phyloP scores from a whole-genome alignment of 2,329 filamentous ascomycete species.

The Penicillium sp. region DNA sequence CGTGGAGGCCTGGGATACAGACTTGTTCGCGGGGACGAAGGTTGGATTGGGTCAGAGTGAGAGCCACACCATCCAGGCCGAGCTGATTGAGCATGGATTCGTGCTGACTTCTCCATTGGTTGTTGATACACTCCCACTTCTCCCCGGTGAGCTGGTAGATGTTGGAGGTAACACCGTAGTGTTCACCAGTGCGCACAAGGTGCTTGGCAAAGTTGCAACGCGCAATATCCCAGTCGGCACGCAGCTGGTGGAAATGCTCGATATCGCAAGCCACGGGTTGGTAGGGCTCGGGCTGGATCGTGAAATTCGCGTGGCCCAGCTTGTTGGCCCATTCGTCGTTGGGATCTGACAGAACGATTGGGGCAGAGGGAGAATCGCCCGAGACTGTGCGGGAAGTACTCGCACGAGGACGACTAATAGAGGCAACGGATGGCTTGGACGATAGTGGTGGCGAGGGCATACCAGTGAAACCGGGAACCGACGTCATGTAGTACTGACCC shows the following conservation, averaged over 20 bases:
- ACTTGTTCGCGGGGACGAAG: slow-evolving; percentile 48
- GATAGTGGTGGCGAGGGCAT: slow-evolving; percentile 68
- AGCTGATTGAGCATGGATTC: slow-evolving; percentile 57
- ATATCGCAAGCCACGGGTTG: slow-evolving; percentile 58
- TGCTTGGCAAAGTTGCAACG: slow-evolving; percentile 85
- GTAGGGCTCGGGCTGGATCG: slow-evolving; percentile 77
- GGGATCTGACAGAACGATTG: slow-evolving; percentile 59
- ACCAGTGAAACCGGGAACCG: slow-evolving; percentile 46
- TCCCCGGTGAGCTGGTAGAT: slow-evolving; percentile 79
- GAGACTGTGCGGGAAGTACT: slow-evolving; percentile 41
- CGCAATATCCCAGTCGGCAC: slow-evolving; percentile 75
- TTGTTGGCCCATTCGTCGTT: slow-evolving; percentile 77
- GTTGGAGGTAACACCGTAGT: slow-evolving; percentile 84
- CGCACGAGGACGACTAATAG: slow-evolving; percentile 55
- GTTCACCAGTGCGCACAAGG: slow-evolving; percentile 78
- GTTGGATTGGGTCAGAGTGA: slow-evolving; percentile 37
- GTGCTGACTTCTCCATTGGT: slow-evolving; percentile 65
- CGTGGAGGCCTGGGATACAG: slow-evolving; percentile 41
- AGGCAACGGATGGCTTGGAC: slow-evolving; percentile 69
- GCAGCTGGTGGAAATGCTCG: slow-evolving; percentile 59
- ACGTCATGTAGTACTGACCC: slow-evolving; percentile 42
- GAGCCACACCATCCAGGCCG: slow-evolving; percentile 32
- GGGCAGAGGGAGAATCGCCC: slow-evolving; percentile 48
- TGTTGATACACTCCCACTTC: slow-evolving; percentile 81
- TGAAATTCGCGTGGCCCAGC: slow-evolving; percentile 91